Evolutionary conservation across 768 basidiomycete genomes (phyloP), one percentile per base, ranked within the genome.

Genomic region (Pisolithus orientalis): DNA sequence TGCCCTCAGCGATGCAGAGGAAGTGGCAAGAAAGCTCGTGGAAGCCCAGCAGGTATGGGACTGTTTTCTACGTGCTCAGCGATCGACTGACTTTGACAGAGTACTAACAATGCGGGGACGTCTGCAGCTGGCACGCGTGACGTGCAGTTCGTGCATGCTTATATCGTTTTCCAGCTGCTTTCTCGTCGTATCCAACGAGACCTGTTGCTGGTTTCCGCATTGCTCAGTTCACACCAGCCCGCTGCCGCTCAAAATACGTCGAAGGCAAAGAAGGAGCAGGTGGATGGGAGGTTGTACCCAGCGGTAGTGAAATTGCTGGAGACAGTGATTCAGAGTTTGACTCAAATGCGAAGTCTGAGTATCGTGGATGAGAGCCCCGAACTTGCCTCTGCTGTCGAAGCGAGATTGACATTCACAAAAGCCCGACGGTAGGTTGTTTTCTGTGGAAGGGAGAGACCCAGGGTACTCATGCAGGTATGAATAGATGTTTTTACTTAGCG

Each of bases 341-440:
- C 82, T 49, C 90, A 92, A 66, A 88, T 95, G 82, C 76, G 88
- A 27, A 80, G 80, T 6, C 73, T 96, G 52, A 88, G 83, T 49
- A 80, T 93, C 38, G 89, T 95, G 13, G 91, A 95, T 60, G 90
- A 93, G 65, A 90, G 83, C 59, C 85, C 90, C 0, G 90, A 93
- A 57, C 76, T 96, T 5, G 80, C 85, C 0, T 75, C 85, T 5
- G 86, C 83, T 14, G 80, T 93, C 3, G 92, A 96, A 40, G 85
- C 83, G 3, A 74, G 91, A 27, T 68, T 87, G 39, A 79, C 83
- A 0, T 88, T 81, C 60, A 85, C 85, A 3, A 85, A 87, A 59
- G 89, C 85, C 0, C 79, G 80, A 50, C 81, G 86, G 88, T 88
- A 58, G 59, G 70, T 54, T 13, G 48, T 48, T 54, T n/a, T 16